phyloP scores from a whole-genome alignment of 140 eudicot species.

The Bidens hawaiensis region DNA sequence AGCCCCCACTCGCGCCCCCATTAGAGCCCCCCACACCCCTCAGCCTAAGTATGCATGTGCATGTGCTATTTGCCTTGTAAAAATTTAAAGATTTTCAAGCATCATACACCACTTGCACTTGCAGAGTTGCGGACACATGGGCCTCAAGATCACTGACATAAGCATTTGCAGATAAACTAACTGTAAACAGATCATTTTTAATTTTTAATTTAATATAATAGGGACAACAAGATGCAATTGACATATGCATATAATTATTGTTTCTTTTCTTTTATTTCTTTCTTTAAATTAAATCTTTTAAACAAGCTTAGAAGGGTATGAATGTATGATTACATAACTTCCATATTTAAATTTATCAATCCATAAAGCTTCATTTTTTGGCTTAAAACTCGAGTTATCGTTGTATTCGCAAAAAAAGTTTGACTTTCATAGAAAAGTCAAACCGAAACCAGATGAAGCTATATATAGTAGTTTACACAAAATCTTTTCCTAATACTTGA shows the following conservation, averaged over 20 bases:
- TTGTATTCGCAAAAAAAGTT: not conserved
- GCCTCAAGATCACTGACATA: slow-evolving; percentile 16
- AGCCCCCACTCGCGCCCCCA: too few relatives aligned
- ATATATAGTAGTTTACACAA: too few relatives aligned
- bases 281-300: not conserved
- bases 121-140: too few relatives aligned
- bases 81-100: slow-evolving; percentile 15
- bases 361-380: not conserved
- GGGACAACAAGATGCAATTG: slow-evolving; percentile 12
- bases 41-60: slow-evolving; percentile 33
- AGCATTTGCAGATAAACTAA: slow-evolving; percentile 21
- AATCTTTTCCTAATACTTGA: too few relatives aligned
- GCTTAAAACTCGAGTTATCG: not conserved
- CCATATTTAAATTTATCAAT: not conserved
- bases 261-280: too few relatives aligned
- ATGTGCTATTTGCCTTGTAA: slow-evolving; percentile 1
- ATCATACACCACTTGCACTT: slow-evolving; percentile 15
- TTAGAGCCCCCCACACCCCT: too few relatives aligned
- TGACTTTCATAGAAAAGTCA: not conserved
- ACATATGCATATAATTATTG: not conserved
- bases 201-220: slow-evolving; percentile 6
- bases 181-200: slow-evolving; percentile 21
- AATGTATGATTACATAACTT: not conserved
- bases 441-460: not conserved
- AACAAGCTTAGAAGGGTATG: not conserved